Conservation (phyloP, 129 eudicot genomes). For the Saposhnikovia divaricata region DNA sequence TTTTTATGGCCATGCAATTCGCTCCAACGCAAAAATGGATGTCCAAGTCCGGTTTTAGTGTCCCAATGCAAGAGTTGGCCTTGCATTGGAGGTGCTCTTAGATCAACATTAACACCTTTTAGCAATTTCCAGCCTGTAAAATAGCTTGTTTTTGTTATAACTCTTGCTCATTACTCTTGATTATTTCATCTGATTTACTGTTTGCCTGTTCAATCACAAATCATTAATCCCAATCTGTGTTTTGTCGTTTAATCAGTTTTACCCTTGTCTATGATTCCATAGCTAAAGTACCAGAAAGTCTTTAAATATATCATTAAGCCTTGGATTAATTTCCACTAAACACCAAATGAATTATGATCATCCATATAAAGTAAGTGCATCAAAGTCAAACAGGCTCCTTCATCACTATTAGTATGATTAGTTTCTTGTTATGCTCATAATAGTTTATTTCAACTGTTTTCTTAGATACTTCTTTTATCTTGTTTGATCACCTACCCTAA, state of each 20-base stretch:
- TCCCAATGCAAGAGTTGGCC: no score
- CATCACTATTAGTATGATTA: background rate
- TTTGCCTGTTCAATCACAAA: background rate
- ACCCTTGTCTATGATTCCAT: background rate
- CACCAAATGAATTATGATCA: background rate
- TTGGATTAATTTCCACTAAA: background rate
- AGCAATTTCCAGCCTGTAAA: background rate
- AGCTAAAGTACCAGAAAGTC: background rate
- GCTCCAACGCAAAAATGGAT: no score
- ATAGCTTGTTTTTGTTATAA: background rate
- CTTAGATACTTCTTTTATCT: background rate
- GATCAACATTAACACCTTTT: background rate
- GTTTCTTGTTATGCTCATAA: slow-evolving; percentile 1
- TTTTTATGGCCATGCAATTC: no score
- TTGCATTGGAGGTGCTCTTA: no score
- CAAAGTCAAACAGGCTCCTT: background rate
- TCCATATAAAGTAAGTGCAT: background rate
- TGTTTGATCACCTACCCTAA: background rate
- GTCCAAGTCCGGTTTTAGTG: no score
- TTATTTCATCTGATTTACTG: background rate
- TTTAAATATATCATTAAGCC: background rate
- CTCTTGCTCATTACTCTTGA: background rate
- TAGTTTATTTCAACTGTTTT: background rate
- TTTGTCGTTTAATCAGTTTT: background rate
- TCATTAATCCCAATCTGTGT: background rate